Percentiles rank a stretch among this genome's conserved stretches.
Evolutionary conservation across 352 stramenopile genomes (phyloP).

Genomic region (Aphanomyces astaci): DNA sequence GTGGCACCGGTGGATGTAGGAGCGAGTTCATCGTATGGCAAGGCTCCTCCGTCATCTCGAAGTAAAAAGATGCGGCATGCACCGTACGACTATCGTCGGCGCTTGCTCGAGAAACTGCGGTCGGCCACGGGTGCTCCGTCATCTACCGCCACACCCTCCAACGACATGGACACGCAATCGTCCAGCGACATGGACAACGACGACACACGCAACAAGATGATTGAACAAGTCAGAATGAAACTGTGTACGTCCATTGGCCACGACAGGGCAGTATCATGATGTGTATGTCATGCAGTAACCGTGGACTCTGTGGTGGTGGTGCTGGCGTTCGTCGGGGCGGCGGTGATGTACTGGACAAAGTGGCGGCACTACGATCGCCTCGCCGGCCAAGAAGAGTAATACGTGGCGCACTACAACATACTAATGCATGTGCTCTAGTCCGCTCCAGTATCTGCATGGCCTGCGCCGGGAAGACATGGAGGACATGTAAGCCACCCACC

Average conservation of each 20-base stretch:
- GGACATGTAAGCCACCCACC: background rate
- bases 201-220: background rate
- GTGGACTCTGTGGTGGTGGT: background rate
- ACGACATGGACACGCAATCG: background rate
- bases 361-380: background rate
- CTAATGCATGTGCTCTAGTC: background rate
- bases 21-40: background rate
- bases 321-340: background rate
- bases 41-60: background rate
- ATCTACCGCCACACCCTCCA: background rate
- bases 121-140: background rate
- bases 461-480: constrained; percentile 15
- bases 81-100: background rate
- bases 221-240: background rate
- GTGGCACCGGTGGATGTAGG: background rate
- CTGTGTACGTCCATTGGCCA: background rate
- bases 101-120: background rate
- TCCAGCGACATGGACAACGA: background rate
- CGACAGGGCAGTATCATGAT: no score
- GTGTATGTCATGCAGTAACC: background rate
- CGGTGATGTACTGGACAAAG: background rate
- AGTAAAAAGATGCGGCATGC: background rate
- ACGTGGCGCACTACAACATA: background rate
- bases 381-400: background rate
- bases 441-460: background rate